Conservation (phyloP, 192 early-diverging fungal genomes). For the Coemansia aciculifera region DNA sequence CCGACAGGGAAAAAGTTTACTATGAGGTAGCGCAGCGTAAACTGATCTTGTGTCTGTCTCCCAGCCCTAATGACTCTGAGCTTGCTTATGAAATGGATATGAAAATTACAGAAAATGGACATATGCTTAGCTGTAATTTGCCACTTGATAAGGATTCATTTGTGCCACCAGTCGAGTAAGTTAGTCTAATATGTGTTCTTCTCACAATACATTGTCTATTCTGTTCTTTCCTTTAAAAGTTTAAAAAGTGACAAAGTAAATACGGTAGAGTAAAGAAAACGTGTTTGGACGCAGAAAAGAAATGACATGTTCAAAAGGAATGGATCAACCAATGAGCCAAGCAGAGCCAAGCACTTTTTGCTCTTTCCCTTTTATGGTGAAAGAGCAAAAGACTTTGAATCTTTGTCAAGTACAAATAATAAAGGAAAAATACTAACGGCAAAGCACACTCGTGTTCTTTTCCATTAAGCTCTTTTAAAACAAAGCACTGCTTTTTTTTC, state of each 20-base stretch:
- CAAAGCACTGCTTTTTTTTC: neutral
- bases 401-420: neutral
- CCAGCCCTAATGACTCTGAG: neutral
- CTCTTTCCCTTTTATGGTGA: neutral
- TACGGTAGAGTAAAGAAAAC: neutral
- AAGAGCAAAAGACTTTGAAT: neutral
- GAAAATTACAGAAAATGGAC: neutral
- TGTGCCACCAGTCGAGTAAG: neutral
- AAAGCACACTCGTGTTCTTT: slow-evolving; percentile 7
- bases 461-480: neutral
- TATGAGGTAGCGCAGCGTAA: neutral
- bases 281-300: neutral
- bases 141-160: neutral
- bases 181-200: neutral
- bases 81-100: neutral
- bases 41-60: neutral
- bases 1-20: neutral
- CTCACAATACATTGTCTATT: neutral
- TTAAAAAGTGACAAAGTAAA: neutral
- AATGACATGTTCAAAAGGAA: neutral
- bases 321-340: neutral
- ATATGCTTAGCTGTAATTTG: neutral
- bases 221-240: neutral
- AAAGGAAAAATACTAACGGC: neutral
- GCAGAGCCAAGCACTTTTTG: neutral